phyloP scores from a whole-genome alignment of 2,329 filamentous ascomycete genomes.

The Aspergillus candidus region DNA sequence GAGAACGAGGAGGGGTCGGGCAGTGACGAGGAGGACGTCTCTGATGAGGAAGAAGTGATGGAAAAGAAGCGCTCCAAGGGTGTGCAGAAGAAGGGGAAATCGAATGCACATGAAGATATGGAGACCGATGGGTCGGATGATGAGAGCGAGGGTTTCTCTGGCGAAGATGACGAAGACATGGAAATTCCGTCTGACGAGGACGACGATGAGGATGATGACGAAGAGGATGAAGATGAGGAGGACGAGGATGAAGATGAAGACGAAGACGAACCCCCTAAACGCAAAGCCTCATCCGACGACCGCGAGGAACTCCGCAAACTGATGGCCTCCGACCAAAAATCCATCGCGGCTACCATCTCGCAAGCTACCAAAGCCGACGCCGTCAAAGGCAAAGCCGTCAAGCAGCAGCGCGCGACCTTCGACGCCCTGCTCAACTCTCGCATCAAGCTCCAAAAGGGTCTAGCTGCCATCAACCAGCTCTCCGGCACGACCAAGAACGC shows the following conservation, averaged over 20 bases:
- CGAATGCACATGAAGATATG: constrained; percentile 15
- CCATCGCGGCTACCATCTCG: constrained; percentile 57
- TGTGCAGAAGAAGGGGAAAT: constrained; percentile 11
- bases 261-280: constrained; percentile 16
- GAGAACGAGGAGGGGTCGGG: constrained; percentile 15
- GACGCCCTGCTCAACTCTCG: constrained; percentile 83
- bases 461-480: constrained; percentile 75
- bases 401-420: constrained; percentile 76
- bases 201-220: constrained; percentile 26
- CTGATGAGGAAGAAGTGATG: constrained; percentile 13
- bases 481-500: constrained; percentile 39
- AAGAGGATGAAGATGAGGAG: constrained; percentile 20
- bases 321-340: constrained; percentile 62
- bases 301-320: constrained; percentile 60
- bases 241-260: constrained; percentile 22
- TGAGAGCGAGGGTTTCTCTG: constrained; percentile 19
- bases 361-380: constrained; percentile 69
- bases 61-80: constrained; percentile 3
- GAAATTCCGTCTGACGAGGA: constrained; percentile 17
- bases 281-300: constrained; percentile 25
- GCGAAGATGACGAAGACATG: constrained; percentile 15
- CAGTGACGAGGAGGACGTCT: constrained; percentile 22
- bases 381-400: constrained; percentile 79
- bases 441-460: constrained; percentile 86
- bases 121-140: constrained; percentile 22